Percentiles rank a stretch among this genome's conserved stretches.
phyloP scores from a whole-genome alignment of 73 alveolate species.

The Uronychia binucleata region DNA sequence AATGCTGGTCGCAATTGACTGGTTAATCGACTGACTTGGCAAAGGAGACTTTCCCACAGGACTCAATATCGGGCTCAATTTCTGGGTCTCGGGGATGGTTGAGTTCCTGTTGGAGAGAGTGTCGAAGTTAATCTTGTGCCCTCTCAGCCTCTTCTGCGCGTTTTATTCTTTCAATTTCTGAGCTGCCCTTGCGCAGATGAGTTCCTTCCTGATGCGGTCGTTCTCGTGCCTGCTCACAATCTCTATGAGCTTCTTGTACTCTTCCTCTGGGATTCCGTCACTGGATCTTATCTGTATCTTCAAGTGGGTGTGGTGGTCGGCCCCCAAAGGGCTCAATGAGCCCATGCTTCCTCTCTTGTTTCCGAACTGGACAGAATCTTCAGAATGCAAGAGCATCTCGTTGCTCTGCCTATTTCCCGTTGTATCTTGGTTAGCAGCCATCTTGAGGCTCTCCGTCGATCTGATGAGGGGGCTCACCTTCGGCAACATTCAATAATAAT shows the following conservation, averaged over 20 bases:
- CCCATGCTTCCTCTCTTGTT: neutral
- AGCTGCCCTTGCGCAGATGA: neutral
- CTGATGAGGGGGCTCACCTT: no score
- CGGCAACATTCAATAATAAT: no score
- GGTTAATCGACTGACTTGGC: no score
- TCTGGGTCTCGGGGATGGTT: no score
- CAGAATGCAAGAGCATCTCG: no score
- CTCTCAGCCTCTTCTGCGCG: neutral
- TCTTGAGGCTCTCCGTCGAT: no score
- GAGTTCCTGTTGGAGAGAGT: no score
- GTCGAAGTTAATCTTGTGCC: neutral
- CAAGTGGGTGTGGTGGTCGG: neutral
- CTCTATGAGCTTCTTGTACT: constrained; percentile 27
- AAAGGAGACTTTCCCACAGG: no score
- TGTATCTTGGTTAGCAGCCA: no score
- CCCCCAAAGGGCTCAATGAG: neutral
- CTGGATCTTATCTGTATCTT: neutral
- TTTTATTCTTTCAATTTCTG: neutral
- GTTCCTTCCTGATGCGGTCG: constrained; percentile 14
- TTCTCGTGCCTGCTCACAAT: constrained; percentile 14
- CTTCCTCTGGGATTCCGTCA: constrained; percentile 8
- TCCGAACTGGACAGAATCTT: neutral
- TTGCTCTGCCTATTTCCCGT: no score
- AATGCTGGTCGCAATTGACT: no score
- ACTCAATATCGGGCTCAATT: no score